phyloP scores from a whole-genome alignment of 1,139 yeast genomes.

The Pichia norvegensis region DNA sequence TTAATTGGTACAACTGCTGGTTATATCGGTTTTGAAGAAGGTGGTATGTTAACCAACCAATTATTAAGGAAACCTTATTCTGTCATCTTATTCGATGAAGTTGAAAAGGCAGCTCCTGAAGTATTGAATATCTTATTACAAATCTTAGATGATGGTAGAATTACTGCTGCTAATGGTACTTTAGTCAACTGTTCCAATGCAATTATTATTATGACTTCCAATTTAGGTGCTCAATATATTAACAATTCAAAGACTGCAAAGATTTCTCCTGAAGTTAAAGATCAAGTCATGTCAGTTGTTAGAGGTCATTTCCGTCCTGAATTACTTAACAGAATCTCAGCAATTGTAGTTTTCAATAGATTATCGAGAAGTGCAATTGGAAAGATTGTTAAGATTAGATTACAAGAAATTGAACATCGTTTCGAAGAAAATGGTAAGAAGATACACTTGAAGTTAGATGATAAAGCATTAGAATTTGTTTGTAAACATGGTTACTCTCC shows the following conservation, averaged over 20 bases:
- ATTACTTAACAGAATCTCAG: constrained; percentile 89
- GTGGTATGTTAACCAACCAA: constrained; percentile 92
- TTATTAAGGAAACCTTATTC: constrained; percentile 89
- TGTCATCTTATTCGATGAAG: constrained; percentile 90
- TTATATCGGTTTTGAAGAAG: constrained; percentile 95
- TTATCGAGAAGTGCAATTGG: constrained; percentile 85
- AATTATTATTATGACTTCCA: constrained; percentile 92
- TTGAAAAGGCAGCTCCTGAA: constrained; percentile 98
- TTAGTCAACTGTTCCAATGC: constrained; percentile 88
- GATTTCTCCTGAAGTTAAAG: constrained; percentile 59
- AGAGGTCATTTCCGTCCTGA: constrained; percentile 93
- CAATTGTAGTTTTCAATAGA: constrained; percentile 87
- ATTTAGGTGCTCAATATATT: constrained; percentile 89
- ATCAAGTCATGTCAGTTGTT: constrained; percentile 78
- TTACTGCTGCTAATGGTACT: constrained; percentile 90
- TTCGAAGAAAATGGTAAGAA: constrained; percentile 78
- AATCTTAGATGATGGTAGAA: constrained; percentile 92
- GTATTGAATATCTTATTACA: constrained; percentile 87
- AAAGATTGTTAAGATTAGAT: constrained; percentile 81
- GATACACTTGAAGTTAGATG: constrained; percentile 59
- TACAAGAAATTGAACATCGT: constrained; percentile 76
- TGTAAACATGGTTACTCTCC: constrained; percentile 82
- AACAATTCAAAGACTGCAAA: constrained; percentile 59
- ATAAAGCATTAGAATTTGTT: constrained; percentile 71
- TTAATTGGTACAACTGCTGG: constrained; percentile 98